Conservation (phyloP, 2,329 filamentous ascomycete species). For the Chrysosphaeria jannelii region DNA sequence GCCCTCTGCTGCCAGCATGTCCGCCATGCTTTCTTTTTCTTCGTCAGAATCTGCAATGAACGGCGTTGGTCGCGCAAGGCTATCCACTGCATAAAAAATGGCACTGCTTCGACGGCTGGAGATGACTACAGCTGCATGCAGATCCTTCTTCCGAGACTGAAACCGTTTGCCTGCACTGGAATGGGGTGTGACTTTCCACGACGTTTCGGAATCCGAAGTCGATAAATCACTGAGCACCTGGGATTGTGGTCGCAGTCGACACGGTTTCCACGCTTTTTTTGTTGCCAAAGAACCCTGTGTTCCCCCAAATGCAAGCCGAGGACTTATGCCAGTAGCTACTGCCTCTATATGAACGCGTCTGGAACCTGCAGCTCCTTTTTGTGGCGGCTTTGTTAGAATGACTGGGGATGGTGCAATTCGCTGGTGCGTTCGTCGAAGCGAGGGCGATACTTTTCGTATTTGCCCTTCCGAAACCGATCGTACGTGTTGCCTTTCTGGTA, state of each 20-base stretch:
- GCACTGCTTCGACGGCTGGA: slow-evolving; percentile 67
- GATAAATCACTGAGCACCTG: slow-evolving; percentile 16
- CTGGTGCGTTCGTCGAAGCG: too few species aligned
- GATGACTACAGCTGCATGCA: slow-evolving; percentile 27
- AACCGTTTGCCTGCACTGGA: slow-evolving; percentile 5
- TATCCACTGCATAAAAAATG: slow-evolving; percentile 76
- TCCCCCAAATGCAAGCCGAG: slow-evolving; percentile 11
- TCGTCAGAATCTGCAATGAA: slow-evolving; percentile 68
- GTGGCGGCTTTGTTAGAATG: too few species aligned
- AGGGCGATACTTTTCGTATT: too few species aligned
- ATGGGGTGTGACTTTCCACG: neutral
- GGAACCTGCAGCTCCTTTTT: too few species aligned
- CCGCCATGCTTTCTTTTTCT: slow-evolving; percentile 78
- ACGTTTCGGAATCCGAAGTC: slow-evolving; percentile 5
- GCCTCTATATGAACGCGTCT: slow-evolving; percentile 16
- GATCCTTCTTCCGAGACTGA: too few species aligned
- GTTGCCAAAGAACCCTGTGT: slow-evolving; percentile 7
- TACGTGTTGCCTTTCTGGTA: too few species aligned
- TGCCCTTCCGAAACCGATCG: too few species aligned
- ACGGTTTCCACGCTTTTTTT: slow-evolving; percentile 3
- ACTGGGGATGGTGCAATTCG: too few species aligned
- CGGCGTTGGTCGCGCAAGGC: slow-evolving; percentile 47
- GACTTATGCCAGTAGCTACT: slow-evolving; percentile 17
- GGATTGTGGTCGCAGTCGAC: slow-evolving; percentile 13
- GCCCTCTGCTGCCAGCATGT: slow-evolving; percentile 19